Evolutionary conservation across 371 early-diverging fungal genomes (phyloP).

Genomic region (Parasitella parasitica): DNA sequence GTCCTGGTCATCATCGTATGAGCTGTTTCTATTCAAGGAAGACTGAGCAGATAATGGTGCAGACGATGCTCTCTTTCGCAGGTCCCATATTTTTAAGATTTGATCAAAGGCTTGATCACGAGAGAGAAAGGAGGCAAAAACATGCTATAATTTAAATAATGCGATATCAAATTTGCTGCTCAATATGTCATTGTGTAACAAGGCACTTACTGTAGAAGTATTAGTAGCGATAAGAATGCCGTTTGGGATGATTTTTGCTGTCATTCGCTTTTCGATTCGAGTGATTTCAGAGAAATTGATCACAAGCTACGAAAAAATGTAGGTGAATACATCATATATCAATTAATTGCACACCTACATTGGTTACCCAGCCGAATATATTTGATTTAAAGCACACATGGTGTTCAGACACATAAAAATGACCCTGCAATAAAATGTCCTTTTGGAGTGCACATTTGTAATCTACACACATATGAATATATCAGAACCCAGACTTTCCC

Average conservation of each 20-base stretch:
- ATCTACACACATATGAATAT: constrained; percentile 56
- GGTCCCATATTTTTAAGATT: constrained; percentile 70
- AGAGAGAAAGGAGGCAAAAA: constrained; percentile 78
- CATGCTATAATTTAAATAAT: constrained; percentile 46
- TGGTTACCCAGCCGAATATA: constrained; percentile 94
- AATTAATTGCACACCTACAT: constrained; percentile 41
- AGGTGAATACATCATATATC: not conserved
- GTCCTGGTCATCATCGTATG: not conserved
- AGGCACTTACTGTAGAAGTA: constrained; percentile 55
- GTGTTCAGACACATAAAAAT: constrained; percentile 84
- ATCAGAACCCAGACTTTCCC: not conserved
- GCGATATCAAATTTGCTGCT: not conserved
- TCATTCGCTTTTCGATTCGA: constrained; percentile 76
- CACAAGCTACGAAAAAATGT: constrained; percentile 54
- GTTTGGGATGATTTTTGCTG: constrained; percentile 85
- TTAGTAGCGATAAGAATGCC: constrained; percentile 79
- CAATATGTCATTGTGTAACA: not conserved
- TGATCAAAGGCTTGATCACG: constrained; percentile 78
- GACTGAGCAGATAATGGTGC: not conserved
- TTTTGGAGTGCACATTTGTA: constrained; percentile 91
- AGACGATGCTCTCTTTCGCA: constrained; percentile 8
- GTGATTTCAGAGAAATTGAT: constrained; percentile 82
- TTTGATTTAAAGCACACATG: constrained; percentile 93
- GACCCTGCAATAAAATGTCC: constrained; percentile 91
- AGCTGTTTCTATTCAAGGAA: too few species aligned